Evolutionary conservation across 2,329 filamentous ascomycete species (phyloP), one percentile per base, ranked within the genome.

Genomic region (Cladosporium velox): DNA sequence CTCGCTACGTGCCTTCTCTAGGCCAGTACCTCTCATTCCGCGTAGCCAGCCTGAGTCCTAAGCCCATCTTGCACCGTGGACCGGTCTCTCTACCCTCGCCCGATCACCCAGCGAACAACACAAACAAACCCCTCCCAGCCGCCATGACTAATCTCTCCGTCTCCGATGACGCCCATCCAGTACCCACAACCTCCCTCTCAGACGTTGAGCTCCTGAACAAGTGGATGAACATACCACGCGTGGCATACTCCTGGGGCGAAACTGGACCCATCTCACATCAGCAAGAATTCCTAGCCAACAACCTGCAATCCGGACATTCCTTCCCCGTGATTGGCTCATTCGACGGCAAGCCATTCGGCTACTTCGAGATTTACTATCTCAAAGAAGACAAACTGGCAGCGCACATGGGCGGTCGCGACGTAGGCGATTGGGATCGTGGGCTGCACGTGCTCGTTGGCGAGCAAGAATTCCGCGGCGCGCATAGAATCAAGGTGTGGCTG

Each of bases 361-460:
- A 96, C 77, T 97, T 99, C 76, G 95, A 99, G 81, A 86, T 99
- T 38, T 99, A 99, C 80, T 99, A 95, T 94, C 92, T 95, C 3
- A 97, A 96, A 74, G 95, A 99, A 76, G 95, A 98, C 74, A 81
- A 83, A 0, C 77, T 99, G 0, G 92, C 91, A 0, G 85, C 84
- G 58, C 84, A 92, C 69, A 78, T 96, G 4, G 88, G 76, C 0
- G 84, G 84, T 26, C 49, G 21, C 10, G 84, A 86, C 3, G 86
- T 85, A 7, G 87, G 86, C 8, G 91, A 97, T 72, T 98, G 90
- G 79, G 94, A 98, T 72, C 84, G 95, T 7, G 95, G 95, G 0
- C 80, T 98, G 21, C 95, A 99, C 74, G 88, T 95, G 14, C 82
- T 99, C 47, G 86, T 99, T 3, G 95, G 95, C 1, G 95, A 98